phyloP scores from a whole-genome alignment of 176 grass and related monocot genomes.

The Eragrostis curvula region DNA sequence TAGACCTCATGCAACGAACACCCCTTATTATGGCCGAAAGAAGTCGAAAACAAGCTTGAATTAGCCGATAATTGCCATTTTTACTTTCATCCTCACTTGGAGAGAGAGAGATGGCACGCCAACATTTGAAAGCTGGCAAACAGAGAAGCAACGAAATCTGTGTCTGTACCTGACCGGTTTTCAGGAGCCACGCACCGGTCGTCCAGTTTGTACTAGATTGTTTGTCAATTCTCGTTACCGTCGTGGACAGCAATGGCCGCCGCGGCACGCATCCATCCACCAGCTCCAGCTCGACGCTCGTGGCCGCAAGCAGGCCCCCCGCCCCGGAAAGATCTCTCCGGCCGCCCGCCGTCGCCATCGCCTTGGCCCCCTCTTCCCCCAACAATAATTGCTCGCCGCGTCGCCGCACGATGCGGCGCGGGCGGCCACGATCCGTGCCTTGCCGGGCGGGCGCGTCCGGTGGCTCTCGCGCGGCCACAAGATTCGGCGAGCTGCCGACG shows the following conservation, averaged over 20 bases:
- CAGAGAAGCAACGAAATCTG: not conserved
- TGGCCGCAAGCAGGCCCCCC: slow-evolving; percentile 36
- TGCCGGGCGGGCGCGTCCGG: slow-evolving; percentile 12
- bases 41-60: too few species aligned
- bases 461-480: slow-evolving; percentile 38
- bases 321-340: not conserved
- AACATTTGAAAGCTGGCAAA: not conserved
- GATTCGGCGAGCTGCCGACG: not conserved
- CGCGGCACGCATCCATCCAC: not conserved
- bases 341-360: slow-evolving; percentile 46
- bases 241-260: slow-evolving; percentile 12
- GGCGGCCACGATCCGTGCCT: too few species aligned
- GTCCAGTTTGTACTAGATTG: not conserved
- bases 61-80: too few species aligned
- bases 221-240: slow-evolving; percentile 11
- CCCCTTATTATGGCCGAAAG: too few species aligned
- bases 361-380: not conserved
- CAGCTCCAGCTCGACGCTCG: not conserved
- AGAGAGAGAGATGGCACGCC: too few species aligned
- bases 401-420: too few species aligned
- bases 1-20: too few species aligned
- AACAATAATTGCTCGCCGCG: not conserved
- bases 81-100: too few species aligned
- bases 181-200: not conserved
- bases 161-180: not conserved